These are phyloP conservation scores for Claviceps humidiphila DNA, from an alignment of 2,329 filamentous ascomycete species.

Conservation along the genomic window DNA sequence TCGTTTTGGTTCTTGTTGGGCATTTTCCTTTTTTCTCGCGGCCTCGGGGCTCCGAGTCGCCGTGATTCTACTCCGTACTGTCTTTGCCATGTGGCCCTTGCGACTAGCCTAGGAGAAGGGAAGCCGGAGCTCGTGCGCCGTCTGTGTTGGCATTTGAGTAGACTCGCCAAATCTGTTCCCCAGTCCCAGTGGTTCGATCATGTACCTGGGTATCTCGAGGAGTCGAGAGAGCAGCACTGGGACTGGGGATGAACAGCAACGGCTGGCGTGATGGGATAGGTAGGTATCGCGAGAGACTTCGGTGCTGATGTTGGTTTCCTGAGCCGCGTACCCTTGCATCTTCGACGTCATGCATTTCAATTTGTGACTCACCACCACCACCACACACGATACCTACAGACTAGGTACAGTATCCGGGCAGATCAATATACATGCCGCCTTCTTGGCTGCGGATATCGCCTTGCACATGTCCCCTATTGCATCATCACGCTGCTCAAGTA, in stretches of 20 bases:
- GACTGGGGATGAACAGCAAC: not conserved
- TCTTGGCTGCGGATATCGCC: not conserved
- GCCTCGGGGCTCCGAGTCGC: too few relatives aligned
- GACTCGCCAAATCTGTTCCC: too few relatives aligned
- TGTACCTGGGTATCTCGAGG: too few relatives aligned
- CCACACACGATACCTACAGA: not conserved
- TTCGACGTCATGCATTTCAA: not conserved
- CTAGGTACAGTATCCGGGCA: not conserved
- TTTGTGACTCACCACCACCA: not conserved
- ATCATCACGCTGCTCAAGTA: not conserved
- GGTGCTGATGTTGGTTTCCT: not conserved
- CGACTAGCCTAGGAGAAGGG: too few relatives aligned
- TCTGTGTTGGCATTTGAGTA: too few relatives aligned
- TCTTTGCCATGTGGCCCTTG: too few relatives aligned
- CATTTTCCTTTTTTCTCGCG: too few relatives aligned
- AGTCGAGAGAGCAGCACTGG: not conserved
- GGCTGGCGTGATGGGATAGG: not conserved
- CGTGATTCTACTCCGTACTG: too few relatives aligned
- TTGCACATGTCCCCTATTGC: not conserved
- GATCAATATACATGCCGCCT: not conserved
- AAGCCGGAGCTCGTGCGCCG: too few relatives aligned
- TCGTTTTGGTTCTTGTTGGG: too few relatives aligned
- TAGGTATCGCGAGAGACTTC: not conserved
- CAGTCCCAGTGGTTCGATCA: too few relatives aligned
- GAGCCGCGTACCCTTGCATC: not conserved